These are phyloP conservation scores for Paramecium biaurelia DNA, from an alignment of 73 alveolate species.

Conservation along the genomic window DNA sequence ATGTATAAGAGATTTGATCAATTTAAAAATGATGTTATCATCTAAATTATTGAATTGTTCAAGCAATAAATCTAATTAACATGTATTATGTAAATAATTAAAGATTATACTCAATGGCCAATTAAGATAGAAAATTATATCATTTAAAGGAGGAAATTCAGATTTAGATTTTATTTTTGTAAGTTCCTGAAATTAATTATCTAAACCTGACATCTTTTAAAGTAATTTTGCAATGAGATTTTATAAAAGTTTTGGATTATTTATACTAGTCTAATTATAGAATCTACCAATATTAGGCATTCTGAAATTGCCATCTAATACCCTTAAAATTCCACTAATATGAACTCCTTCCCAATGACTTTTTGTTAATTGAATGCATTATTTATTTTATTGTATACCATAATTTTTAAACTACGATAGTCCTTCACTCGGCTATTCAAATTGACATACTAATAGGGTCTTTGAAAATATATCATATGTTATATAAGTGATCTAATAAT, in stretches of 20 bases:
- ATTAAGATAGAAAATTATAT: not conserved
- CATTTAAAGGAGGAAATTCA: not conserved
- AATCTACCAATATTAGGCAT: slow-evolving; percentile 7
- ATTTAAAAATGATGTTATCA: not conserved
- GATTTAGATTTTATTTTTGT: slow-evolving; percentile 19
- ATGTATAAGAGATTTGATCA: not conserved
- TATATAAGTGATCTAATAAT: not conserved
- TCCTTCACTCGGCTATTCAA: not conserved
- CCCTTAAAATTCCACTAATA: not conserved
- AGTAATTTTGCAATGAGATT: not conserved
- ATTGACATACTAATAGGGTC: not conserved
- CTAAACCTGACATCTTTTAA: not conserved
- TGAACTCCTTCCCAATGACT: slow-evolving; percentile 46
- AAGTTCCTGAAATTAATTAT: not conserved
- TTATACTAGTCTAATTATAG: not conserved
- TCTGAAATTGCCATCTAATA: not conserved
- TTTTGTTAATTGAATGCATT: not conserved
- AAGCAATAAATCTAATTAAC: not conserved
- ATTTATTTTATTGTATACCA: not conserved
- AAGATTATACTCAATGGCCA: not conserved
- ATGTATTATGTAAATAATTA: not conserved
- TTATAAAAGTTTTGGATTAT: not conserved
- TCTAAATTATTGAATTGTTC: not conserved
- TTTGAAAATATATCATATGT: not conserved
- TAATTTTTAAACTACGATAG: not conserved